Percentiles rank a stretch among this genome's conserved stretches.
These are phyloP conservation scores for Erigeron philadelphicus DNA, from an alignment of 140 eudicot species.

Conservation along the genomic window DNA sequence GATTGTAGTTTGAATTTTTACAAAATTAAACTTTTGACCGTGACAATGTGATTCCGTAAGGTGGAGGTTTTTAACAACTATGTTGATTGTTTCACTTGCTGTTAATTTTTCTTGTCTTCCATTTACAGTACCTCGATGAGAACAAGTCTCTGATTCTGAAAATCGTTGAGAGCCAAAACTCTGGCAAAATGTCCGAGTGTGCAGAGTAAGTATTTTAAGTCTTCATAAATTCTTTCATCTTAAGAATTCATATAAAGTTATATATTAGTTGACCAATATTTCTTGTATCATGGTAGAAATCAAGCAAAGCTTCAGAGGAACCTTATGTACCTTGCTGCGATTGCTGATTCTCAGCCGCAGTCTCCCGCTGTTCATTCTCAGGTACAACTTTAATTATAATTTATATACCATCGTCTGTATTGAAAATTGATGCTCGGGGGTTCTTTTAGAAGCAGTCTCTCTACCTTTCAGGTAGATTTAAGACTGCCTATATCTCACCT, in stretches of 20 bases:
- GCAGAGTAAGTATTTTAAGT: slow-evolving; percentile 59
- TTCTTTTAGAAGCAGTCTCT: too few species aligned
- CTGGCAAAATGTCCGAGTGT: slow-evolving; percentile 69
- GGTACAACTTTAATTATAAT: slow-evolving; percentile 34
- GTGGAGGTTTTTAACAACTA: too few species aligned
- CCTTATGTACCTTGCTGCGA: slow-evolving; percentile 97
- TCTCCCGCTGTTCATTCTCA: slow-evolving; percentile 83
- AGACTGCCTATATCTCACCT: background rate
- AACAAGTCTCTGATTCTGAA: slow-evolving; percentile 81
- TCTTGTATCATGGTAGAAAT: slow-evolving; percentile 40
- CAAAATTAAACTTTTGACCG: too few species aligned
- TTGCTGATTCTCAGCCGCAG: slow-evolving; percentile 95
- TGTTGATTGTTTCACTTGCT: background rate
- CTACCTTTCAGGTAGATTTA: too few species aligned
- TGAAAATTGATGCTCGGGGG: too few species aligned
- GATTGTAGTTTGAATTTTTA: too few species aligned
- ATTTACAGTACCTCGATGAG: slow-evolving; percentile 74
- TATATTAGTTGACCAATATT: background rate
- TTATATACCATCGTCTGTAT: too few species aligned
- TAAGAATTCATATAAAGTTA: too few species aligned
- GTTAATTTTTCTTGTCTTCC: background rate
- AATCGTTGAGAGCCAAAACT: slow-evolving; percentile 80
- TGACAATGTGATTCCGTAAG: too few species aligned
- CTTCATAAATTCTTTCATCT: background rate
- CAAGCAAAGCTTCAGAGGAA: slow-evolving; percentile 89